These are phyloP conservation scores for Aspergillus neoniger DNA, from an alignment of 2,329 filamentous ascomycete genomes.

Conservation along the genomic window DNA sequence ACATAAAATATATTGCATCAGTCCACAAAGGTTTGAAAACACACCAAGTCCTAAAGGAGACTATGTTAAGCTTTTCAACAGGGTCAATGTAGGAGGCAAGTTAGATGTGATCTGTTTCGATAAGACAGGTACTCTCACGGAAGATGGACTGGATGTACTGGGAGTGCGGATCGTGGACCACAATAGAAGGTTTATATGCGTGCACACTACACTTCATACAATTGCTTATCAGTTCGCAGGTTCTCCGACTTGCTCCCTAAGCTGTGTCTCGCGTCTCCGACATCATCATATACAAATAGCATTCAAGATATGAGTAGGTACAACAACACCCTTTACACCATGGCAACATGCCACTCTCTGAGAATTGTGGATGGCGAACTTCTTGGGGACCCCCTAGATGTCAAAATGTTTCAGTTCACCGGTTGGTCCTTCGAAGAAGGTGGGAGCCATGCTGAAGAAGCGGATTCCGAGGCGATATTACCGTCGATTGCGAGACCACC, in stretches of 20 bases:
- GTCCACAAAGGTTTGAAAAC: conserved; percentile 67
- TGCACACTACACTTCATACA: neutral
- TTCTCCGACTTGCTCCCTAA: conserved; percentile 78
- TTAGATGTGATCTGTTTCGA: conserved; percentile 96
- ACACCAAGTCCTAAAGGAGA: neutral
- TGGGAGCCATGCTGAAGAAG: conserved; percentile 65
- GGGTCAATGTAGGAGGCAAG: conserved; percentile 95
- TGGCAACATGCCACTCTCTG: conserved; percentile 96
- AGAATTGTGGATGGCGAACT: conserved; percentile 84
- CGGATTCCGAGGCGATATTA: conserved; percentile 66
- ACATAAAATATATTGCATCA: conserved; percentile 95
- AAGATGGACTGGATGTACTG: conserved; percentile 91
- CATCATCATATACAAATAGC: conserved; percentile 56
- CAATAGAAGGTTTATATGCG: conserved; percentile 45
- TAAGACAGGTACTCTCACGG: conserved; percentile 97
- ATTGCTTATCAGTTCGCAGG: conserved; percentile 35
- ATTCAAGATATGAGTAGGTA: conserved; percentile 62
- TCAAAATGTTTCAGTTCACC: conserved; percentile 99
- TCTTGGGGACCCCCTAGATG: conserved; percentile 87
- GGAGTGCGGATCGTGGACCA: conserved; percentile 78
- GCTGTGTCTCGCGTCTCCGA: conserved; percentile 56
- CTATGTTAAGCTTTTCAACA: conserved; percentile 22
- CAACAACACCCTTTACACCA: conserved; percentile 80
- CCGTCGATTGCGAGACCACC: conserved; percentile 90
- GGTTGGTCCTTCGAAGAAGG: conserved; percentile 88